Percentiles rank a stretch among this genome's conserved stretches.
These are phyloP conservation scores for Phaseolus lunatus DNA, from an alignment of 306 rosid genomes.

Conservation along the genomic window DNA sequence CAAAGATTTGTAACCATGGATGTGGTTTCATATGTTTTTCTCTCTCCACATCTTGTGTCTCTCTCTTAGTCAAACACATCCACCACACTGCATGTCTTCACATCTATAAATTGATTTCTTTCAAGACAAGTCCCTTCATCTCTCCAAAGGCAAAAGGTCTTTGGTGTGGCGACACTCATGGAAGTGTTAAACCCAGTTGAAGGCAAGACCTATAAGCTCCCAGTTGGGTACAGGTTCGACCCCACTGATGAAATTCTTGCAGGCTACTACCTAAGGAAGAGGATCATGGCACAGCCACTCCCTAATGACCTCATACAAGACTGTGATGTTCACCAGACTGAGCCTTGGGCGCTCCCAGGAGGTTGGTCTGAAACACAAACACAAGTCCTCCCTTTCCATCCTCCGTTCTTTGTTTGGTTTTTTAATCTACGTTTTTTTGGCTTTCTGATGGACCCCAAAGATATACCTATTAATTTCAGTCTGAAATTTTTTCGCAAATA, in stretches of 20 bases:
- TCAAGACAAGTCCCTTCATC: not conserved
- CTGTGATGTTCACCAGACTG: not conserved
- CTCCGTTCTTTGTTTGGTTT: not conserved
- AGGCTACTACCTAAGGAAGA: not conserved
- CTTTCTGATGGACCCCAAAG: not conserved
- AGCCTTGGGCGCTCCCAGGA: not conserved
- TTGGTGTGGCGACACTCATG: not conserved
- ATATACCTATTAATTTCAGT: not conserved
- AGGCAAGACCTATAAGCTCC: not conserved
- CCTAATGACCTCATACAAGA: not conserved
- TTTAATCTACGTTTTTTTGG: not conserved
- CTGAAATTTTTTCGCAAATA: not conserved
- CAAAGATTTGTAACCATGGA: not conserved
- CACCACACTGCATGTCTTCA: not conserved
- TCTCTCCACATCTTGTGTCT: conserved; percentile 2
- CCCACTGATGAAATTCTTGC: not conserved
- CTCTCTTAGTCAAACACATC: not conserved
- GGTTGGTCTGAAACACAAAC: not conserved
- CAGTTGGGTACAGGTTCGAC: not conserved
- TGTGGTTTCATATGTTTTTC: not conserved
- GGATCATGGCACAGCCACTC: not conserved
- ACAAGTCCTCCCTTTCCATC: not conserved
- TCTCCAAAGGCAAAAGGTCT: not conserved
- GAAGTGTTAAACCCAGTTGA: not conserved
- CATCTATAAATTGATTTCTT: not conserved